Conservation (phyloP, 768 basidiomycete genomes). For the Lepiota subincarnata region DNA sequence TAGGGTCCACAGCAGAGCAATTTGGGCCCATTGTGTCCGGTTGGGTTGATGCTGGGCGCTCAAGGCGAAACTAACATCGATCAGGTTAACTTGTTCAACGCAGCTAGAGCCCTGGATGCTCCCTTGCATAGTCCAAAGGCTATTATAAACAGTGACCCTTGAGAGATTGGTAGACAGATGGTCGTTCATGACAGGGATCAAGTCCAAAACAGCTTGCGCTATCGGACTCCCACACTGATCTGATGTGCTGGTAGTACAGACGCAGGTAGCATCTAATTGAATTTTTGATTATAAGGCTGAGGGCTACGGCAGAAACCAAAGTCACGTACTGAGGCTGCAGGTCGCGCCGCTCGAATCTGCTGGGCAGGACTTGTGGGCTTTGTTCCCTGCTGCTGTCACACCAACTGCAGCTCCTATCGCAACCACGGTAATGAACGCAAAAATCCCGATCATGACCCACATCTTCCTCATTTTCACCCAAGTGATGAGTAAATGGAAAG, state of each 20-base stretch:
- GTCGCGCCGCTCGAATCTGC: constrained; percentile 42
- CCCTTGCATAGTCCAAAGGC: constrained; percentile 49
- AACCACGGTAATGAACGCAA: constrained; percentile 32
- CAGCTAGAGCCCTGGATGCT: constrained; percentile 41
- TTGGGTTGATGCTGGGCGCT: constrained; percentile 37
- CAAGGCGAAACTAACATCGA: constrained; percentile 50
- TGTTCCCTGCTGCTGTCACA: constrained; percentile 33
- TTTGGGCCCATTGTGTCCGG: constrained; percentile 53
- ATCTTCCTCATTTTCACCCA: constrained; percentile 13
- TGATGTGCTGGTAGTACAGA: constrained; percentile 39
- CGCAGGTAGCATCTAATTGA: constrained; percentile 55
- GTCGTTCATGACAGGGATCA: constrained; percentile 46
- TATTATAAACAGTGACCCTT: constrained; percentile 35
- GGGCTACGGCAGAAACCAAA: not conserved
- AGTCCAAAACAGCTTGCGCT: constrained; percentile 46
- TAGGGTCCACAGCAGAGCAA: constrained; percentile 58
- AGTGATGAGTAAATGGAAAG: constrained; percentile 8
- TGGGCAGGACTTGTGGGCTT: constrained; percentile 27
- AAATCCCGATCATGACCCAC: constrained; percentile 21
- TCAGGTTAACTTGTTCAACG: constrained; percentile 45
- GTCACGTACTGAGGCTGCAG: constrained; percentile 53
- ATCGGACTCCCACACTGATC: constrained; percentile 45
- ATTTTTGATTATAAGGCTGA: constrained; percentile 6
- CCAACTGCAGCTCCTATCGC: constrained; percentile 43
- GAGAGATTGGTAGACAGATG: constrained; percentile 46